Percentiles rank a stretch among this genome's conserved stretches.
Evolutionary conservation across 257 asterid species (phyloP).

Genomic region (Ocimum tenuiflorum): DNA sequence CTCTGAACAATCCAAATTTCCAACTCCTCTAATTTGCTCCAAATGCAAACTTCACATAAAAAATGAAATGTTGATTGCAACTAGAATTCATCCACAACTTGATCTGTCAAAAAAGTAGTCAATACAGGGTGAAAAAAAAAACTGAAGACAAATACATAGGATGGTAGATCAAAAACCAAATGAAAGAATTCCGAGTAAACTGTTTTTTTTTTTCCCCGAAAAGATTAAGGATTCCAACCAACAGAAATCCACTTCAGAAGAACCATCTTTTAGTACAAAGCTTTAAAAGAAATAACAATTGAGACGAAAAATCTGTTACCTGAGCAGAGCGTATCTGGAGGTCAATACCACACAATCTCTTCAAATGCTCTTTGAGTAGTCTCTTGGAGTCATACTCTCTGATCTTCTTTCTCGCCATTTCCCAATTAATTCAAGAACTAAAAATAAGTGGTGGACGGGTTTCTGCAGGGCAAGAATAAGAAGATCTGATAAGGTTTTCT

Average conservation of each 20-base stretch:
- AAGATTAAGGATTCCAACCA: not conserved
- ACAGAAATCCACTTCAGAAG: not conserved
- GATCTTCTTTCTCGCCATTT: constrained; percentile 81
- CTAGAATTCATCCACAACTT: not conserved
- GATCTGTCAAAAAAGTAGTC: not conserved
- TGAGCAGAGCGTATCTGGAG: constrained; percentile 72
- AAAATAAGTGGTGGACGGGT: not conserved
- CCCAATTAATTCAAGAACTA: not conserved
- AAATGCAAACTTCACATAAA: not conserved
- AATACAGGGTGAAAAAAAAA: not conserved
- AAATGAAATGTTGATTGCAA: not conserved
- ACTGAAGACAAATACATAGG: not conserved
- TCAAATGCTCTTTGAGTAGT: constrained; percentile 66
- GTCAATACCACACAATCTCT: constrained; percentile 55
- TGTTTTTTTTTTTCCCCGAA: no score
- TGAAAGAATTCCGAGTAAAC: not conserved
- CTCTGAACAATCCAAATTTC: not conserved
- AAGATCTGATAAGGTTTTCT: not conserved
- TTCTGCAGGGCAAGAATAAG: not conserved
- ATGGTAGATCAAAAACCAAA: not conserved
- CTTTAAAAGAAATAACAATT: not conserved
- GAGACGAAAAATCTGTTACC: constrained; percentile 26
- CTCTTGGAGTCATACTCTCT: constrained; percentile 81
- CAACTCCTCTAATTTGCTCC: constrained; percentile 2
- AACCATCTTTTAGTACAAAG: not conserved